Percentiles rank a stretch among this genome's conserved stretches.
Conservation (phyloP, 495 filamentous ascomycete genomes). For the Symbiotaphrina buchneri region DNA sequence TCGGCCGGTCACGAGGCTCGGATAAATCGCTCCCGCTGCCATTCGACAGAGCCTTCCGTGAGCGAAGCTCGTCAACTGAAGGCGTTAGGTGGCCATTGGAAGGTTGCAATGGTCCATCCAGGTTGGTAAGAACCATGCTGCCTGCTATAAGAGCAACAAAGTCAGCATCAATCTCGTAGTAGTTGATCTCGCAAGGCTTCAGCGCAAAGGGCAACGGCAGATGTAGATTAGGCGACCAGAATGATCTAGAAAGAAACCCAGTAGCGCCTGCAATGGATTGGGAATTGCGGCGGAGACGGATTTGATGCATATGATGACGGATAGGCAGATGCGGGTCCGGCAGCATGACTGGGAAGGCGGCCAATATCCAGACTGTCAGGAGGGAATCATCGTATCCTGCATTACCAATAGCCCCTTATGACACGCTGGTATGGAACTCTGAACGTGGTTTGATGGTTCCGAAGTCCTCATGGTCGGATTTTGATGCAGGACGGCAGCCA, state of each 20-base stretch:
- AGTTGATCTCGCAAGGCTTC: slow-evolving; percentile 1
- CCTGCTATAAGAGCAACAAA: slow-evolving; percentile 3
- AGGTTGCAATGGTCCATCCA: too few relatives aligned
- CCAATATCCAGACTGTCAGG: background rate
- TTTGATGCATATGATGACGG: background rate
- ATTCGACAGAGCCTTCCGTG: background rate
- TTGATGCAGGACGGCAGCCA: slow-evolving; percentile 1
- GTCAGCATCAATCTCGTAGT: slow-evolving; percentile 2
- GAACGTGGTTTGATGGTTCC: slow-evolving; percentile 11
- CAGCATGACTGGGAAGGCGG: background rate
- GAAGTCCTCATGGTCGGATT: slow-evolving; percentile 16
- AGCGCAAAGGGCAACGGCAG: background rate
- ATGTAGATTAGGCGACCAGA: slow-evolving; percentile 1
- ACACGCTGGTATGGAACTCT: slow-evolving; percentile 2
- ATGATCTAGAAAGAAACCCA: slow-evolving; percentile 1
- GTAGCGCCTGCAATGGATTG: background rate
- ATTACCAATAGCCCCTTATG: background rate
- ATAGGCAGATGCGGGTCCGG: background rate
- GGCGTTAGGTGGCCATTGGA: too few relatives aligned
- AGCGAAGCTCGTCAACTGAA: background rate
- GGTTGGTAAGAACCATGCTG: slow-evolving; percentile 2
- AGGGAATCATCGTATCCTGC: background rate
- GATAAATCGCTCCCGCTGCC: slow-evolving; percentile 18
- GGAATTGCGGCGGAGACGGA: slow-evolving; percentile 1
- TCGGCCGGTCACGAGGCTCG: slow-evolving; percentile 19